A percentile compares a stretch with the other conserved stretches of the same genome.
Conservation (phyloP, 768 basidiomycete species). For the Coprinopsis strossmayeri region DNA sequence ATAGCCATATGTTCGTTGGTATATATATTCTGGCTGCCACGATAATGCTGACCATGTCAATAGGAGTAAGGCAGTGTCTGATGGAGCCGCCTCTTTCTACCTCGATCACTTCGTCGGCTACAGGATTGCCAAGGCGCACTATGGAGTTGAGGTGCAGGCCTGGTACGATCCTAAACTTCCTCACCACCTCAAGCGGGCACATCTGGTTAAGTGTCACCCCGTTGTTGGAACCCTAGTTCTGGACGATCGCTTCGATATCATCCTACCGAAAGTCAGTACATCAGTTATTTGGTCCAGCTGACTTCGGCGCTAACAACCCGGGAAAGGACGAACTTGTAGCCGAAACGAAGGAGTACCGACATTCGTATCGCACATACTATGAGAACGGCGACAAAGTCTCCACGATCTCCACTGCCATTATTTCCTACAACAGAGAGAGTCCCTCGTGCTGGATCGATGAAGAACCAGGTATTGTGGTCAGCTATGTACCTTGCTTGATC, state of each 20-base stretch:
- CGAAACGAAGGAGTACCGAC: neutral
- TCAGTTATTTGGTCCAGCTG: neutral
- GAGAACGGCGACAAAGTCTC: neutral
- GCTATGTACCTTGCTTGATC: neutral
- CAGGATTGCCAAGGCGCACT: slow-evolving; percentile 10
- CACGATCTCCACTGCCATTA: neutral
- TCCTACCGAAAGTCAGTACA: neutral
- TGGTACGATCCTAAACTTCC: neutral
- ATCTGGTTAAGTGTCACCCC: neutral
- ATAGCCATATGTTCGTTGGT: slow-evolving; percentile 35
- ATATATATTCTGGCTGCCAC: neutral
- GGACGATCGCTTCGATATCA: neutral
- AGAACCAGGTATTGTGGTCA: neutral
- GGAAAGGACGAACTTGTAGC: neutral
- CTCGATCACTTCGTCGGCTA: slow-evolving; percentile 12
- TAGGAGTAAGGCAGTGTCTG: slow-evolving; percentile 16
- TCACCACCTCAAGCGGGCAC: neutral
- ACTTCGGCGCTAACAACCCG: neutral
- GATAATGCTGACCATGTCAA: neutral
- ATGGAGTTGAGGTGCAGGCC: slow-evolving; percentile 3
- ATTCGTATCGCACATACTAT: no score
- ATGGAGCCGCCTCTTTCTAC: slow-evolving; percentile 15
- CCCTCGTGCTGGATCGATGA: neutral
- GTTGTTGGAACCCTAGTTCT: neutral
- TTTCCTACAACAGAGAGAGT: neutral